phyloP scores from a whole-genome alignment of 1,284 basidiomycete species.

The Inonotus obliquus region DNA sequence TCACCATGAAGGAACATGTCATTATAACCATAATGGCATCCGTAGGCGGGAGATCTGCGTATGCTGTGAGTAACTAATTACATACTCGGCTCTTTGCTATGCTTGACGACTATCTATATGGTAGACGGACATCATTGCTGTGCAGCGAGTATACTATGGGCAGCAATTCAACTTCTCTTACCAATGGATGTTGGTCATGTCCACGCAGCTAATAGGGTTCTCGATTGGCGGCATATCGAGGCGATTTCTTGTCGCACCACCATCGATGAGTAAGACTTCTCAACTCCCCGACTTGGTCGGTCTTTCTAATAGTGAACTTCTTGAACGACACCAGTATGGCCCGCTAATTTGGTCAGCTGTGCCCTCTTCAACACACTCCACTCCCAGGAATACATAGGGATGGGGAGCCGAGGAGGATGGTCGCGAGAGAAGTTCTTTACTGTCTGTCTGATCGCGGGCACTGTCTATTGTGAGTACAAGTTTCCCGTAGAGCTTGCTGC shows the following conservation, averaged over 20 bases:
- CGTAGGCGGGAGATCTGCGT: conserved; percentile 30
- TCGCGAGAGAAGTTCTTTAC: conserved; percentile 33
- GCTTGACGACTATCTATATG: conserved; percentile 16
- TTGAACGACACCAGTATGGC: conserved; percentile 50
- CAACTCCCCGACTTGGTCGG: neutral
- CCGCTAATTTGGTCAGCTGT: conserved; percentile 53
- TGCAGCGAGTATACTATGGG: conserved; percentile 55
- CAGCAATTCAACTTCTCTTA: conserved; percentile 39
- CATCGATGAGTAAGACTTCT: conserved; percentile 58
- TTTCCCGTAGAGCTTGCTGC: conserved; percentile 20
- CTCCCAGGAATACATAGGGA: conserved; percentile 28
- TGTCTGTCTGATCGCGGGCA: conserved; percentile 27
- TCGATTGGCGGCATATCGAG: conserved; percentile 60
- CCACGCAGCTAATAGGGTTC: conserved; percentile 66
- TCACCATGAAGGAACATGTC: conserved; percentile 30
- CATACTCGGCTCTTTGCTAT: neutral
- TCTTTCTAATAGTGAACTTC: neutral
- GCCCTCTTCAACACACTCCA: conserved; percentile 60
- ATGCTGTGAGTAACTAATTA: conserved; percentile 23
- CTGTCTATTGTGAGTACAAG: conserved; percentile 35
- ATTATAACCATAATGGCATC: conserved; percentile 36
- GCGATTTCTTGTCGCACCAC: conserved; percentile 69
- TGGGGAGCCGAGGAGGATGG: conserved; percentile 23
- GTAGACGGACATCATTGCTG: conserved; percentile 56
- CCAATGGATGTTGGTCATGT: conserved; percentile 56